Percentiles rank a stretch among this genome's conserved stretches.
phyloP scores from a whole-genome alignment of 2,329 filamentous ascomycete genomes.

The Hymenotorrendiella dingleyae region DNA sequence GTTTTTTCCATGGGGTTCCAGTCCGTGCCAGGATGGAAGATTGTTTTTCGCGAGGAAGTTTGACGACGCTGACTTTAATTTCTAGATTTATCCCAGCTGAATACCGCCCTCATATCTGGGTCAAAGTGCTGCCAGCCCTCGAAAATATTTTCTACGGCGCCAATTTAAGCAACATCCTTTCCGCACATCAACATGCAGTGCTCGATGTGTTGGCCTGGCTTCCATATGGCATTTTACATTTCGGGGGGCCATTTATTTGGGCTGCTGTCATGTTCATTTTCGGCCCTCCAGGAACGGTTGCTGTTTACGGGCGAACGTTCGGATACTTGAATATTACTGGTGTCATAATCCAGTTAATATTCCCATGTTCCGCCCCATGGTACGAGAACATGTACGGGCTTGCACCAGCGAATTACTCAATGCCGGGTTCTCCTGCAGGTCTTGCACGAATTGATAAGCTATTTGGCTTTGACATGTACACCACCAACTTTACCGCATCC shows the following conservation, averaged over 20 bases:
- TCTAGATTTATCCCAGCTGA: slow-evolving; percentile 79
- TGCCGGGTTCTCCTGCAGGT: slow-evolving; percentile 82
- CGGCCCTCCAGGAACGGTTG: slow-evolving; percentile 76
- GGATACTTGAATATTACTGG: slow-evolving; percentile 89
- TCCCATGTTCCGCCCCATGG: slow-evolving; percentile 94
- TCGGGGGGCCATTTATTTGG: slow-evolving; percentile 76
- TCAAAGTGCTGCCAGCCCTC: slow-evolving; percentile 85
- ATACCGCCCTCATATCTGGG: slow-evolving; percentile 90
- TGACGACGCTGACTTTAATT: slow-evolving; percentile 13
- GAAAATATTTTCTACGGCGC: slow-evolving; percentile 96
- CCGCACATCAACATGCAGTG: slow-evolving; percentile 75
- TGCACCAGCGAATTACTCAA: slow-evolving; percentile 86
- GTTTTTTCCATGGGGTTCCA: no score
- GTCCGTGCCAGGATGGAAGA: no score
- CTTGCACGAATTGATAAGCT: slow-evolving; percentile 83
- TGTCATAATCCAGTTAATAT: slow-evolving; percentile 80
- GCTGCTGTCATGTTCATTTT: slow-evolving; percentile 80
- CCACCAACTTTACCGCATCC: slow-evolving; percentile 82
- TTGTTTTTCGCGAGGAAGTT: no score
- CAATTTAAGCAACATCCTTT: slow-evolving; percentile 92
- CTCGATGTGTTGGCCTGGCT: slow-evolving; percentile 89
- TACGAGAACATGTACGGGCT: slow-evolving; percentile 92
- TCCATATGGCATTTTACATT: slow-evolving; percentile 88
- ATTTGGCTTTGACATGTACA: slow-evolving; percentile 90
- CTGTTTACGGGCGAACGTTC: slow-evolving; percentile 79